A percentile compares a stretch with the other conserved stretches of the same genome.
Conservation (phyloP, 805 yeast species). For the Yueomyces sp. region DNA sequence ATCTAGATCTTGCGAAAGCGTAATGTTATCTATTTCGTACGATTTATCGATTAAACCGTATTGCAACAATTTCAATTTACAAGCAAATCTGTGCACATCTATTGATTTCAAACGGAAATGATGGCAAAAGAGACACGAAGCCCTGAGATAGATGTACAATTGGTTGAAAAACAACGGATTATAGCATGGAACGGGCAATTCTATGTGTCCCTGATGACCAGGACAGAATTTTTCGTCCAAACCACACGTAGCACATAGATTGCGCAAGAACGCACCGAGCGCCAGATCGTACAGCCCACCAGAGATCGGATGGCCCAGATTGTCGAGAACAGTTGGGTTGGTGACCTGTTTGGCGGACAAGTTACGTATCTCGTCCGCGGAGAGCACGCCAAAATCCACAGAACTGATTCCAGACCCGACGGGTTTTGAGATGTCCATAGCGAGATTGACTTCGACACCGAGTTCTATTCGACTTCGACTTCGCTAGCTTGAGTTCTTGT, state of each 20-base stretch:
- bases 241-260: conserved; percentile 91
- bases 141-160: conserved; percentile 69
- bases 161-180: conserved; percentile 91
- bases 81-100: conserved; percentile 64
- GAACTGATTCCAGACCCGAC: conserved; percentile 88
- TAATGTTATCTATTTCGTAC: conserved; percentile 54
- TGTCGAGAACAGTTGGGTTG: conserved; percentile 91
- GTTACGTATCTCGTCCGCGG: conserved; percentile 69
- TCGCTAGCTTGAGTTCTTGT: too few species aligned
- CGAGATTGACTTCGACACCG: too few species aligned
- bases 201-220: conserved; percentile 97
- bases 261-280: conserved; percentile 85
- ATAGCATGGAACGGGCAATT: conserved; percentile 88
- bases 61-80: conserved; percentile 72
- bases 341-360: conserved; percentile 92
- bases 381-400: conserved; percentile 81
- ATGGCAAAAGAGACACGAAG: conserved; percentile 84
- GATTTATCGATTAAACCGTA: conserved; percentile 79
- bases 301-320: conserved; percentile 86
- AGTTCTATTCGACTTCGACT: too few species aligned
- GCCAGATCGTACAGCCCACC: conserved; percentile 92
- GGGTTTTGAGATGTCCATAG: conserved; percentile 92
- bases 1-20: conserved; percentile 20
- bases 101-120: conserved; percentile 55
- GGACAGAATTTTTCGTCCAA: conserved; percentile 90